Evolutionary conservation across 177 flowering plant species (phyloP), one percentile per base, ranked within the genome.

Genomic region (Viscum album): DNA sequence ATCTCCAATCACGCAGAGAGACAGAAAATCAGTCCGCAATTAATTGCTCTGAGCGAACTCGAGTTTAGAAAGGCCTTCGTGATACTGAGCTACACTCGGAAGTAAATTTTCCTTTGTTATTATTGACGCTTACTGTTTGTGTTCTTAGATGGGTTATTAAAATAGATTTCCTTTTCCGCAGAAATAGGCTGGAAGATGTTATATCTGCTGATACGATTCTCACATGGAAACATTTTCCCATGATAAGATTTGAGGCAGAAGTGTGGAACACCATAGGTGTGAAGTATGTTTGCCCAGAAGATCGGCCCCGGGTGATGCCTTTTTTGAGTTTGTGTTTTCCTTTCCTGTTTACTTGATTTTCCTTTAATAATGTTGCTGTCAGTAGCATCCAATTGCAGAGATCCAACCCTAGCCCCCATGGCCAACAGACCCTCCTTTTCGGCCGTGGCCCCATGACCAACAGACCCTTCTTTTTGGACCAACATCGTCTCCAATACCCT

Each of bases 21-120:
- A 10, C 52, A 66, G 29, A 30, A 35, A 63, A 2, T n/a, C 24
- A 75, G 69, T 62, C 70, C 83, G 2, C 79, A 78, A 28, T 43
- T 72, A 23, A 59, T 52, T 34, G 83, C 84, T 2, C 36, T 81
- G 73, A 78, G 74, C 2, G 82, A 82, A 43, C 78, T 84, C 2
- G 85, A 81, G 41, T 84, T 84, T 58, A 67, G 81, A 52, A 84
- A 81, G 62, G 73, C 75, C 4, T 84, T 84, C 67, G 70, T 84
- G n/a, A 68, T 84, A 1, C 37, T 84, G 64, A 81, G 74, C 64
- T 84, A 83, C 61, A 47, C 70, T 30, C 83, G 84, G 15, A 70
- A 58, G 87, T 83, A 76, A 60, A 79, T 59, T 45, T 31, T 19
- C 31, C 26, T 17, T 70, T 60, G 33, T 31, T 41, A 24, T 29